Conservation (phyloP, 2,329 filamentous ascomycete genomes). For the Stemphylium lycopersici region DNA sequence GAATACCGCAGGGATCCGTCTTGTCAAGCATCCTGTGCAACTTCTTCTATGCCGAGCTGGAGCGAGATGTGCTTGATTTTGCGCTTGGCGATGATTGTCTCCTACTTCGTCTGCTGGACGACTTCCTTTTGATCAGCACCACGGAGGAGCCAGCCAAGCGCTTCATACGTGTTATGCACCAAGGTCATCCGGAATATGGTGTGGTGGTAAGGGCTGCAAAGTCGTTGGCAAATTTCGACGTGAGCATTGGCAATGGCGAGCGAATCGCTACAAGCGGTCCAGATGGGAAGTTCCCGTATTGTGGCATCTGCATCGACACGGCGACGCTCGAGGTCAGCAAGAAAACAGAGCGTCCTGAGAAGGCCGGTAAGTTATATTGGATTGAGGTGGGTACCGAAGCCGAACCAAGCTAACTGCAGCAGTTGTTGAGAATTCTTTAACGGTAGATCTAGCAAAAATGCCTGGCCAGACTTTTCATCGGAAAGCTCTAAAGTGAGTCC, state of each 20-base stretch:
- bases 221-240: slow-evolving; percentile 82
- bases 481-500: slow-evolving; percentile 72
- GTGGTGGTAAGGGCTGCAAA: slow-evolving; percentile 78
- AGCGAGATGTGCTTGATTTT: slow-evolving; percentile 72
- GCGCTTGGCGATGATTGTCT: slow-evolving; percentile 65
- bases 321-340: slow-evolving; percentile 75
- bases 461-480: slow-evolving; percentile 81
- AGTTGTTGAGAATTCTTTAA: slow-evolving; percentile 73
- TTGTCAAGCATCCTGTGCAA: slow-evolving; percentile 88
- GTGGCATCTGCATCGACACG: slow-evolving; percentile 78
- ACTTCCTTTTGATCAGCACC: slow-evolving; percentile 87
- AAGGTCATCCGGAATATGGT: slow-evolving; percentile 78
- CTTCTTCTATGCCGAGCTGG: slow-evolving; percentile 92
- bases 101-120: slow-evolving; percentile 84
- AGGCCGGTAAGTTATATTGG: slow-evolving; percentile 51
- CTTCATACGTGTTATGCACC: slow-evolving; percentile 83
- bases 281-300: slow-evolving; percentile 79
- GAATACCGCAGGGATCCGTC: slow-evolving; percentile 92
- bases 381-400: background rate
- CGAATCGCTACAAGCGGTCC: slow-evolving; percentile 46
- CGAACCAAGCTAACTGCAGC: slow-evolving; percentile 18
- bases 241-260: slow-evolving; percentile 61
- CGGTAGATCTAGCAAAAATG: slow-evolving; percentile 73
- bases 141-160: slow-evolving; percentile 67
- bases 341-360: slow-evolving; percentile 63